Conservation (phyloP, 768 basidiomycete genomes). For the Lyophyllum semitale region DNA sequence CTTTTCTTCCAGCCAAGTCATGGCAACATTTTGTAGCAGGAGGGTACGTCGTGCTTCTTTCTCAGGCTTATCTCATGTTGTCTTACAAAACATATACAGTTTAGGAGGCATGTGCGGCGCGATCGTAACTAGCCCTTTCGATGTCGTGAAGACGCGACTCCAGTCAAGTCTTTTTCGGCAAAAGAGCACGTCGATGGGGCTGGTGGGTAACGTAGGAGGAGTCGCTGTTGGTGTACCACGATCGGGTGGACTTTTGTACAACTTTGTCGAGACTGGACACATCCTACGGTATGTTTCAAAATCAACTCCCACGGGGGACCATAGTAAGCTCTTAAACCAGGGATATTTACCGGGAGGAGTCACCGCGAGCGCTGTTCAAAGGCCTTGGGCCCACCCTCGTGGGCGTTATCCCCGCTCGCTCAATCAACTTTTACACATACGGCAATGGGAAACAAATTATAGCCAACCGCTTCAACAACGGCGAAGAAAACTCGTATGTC, state of each 20-base stretch:
- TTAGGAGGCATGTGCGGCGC: constrained; percentile 98
- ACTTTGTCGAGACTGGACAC: constrained; percentile 93
- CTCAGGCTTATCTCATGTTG: background rate
- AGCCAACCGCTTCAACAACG: constrained; percentile 77
- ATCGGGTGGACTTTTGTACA: constrained; percentile 69
- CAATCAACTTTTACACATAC: constrained; percentile 97
- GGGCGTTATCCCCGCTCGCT: constrained; percentile 92
- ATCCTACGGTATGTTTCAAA: constrained; percentile 67
- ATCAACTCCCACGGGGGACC: background rate
- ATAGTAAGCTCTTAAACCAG: constrained; percentile 36
- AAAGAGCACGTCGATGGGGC: constrained; percentile 38
- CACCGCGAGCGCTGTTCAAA: constrained; percentile 87
- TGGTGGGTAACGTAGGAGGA: constrained; percentile 39
- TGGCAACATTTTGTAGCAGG: constrained; percentile 86
- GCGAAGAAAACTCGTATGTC: constrained; percentile 81
- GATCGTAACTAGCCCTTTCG: constrained; percentile 95
- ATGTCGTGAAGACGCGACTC: constrained; percentile 96
- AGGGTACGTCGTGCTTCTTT: constrained; percentile 59
- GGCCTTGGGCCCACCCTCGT: constrained; percentile 94
- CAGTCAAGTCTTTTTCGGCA: constrained; percentile 83
- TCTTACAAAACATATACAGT: constrained; percentile 39
- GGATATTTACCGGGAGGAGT: constrained; percentile 88
- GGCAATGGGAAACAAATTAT: constrained; percentile 95
- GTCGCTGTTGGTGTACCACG: constrained; percentile 40
- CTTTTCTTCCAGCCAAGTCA: constrained; percentile 68